Evolutionary conservation across 106 monocot species (phyloP).

Genomic region (Iris macrosiphon): DNA sequence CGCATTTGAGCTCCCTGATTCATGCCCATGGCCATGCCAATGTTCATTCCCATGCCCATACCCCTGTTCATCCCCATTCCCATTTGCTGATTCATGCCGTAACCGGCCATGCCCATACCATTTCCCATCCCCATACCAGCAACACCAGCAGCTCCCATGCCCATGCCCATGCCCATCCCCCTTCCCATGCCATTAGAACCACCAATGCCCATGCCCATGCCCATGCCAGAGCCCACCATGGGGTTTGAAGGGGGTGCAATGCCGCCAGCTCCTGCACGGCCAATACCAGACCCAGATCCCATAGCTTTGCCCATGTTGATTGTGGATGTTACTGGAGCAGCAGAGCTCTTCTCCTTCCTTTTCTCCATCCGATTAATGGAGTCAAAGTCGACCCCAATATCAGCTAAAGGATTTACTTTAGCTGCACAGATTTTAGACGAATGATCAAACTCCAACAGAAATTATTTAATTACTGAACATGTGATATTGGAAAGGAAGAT

Average conservation of each 20-base stretch:
- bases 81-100: too few species aligned
- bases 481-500: background rate
- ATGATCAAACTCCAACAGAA: background rate
- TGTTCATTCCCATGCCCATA: conserved; percentile 1
- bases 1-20: conserved; percentile 12
- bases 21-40: conserved; percentile 24
- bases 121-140: too few species aligned
- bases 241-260: conserved; percentile 41
- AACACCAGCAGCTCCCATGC: too few species aligned
- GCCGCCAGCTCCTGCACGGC: conserved; percentile 21
- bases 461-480: background rate
- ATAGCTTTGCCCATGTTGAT: conserved; percentile 94
- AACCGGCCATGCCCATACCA: background rate
- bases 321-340: conserved; percentile 51
- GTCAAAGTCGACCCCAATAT: conserved; percentile 91
- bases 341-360: conserved; percentile 45
- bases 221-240: conserved; percentile 31
- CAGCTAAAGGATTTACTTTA: conserved; percentile 66
- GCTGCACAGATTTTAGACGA: conserved; percentile 42
- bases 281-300: conserved; percentile 77
- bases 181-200: too few species aligned
- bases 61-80: conserved; percentile 13
- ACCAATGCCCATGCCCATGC: conserved; percentile 42
- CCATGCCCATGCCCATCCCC: conserved; percentile 40
- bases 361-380: conserved; percentile 86